Base-by-base conservation (phyloP, 2,329 filamentous ascomycete species). In the Colletotrichum spaethianum region DNA sequence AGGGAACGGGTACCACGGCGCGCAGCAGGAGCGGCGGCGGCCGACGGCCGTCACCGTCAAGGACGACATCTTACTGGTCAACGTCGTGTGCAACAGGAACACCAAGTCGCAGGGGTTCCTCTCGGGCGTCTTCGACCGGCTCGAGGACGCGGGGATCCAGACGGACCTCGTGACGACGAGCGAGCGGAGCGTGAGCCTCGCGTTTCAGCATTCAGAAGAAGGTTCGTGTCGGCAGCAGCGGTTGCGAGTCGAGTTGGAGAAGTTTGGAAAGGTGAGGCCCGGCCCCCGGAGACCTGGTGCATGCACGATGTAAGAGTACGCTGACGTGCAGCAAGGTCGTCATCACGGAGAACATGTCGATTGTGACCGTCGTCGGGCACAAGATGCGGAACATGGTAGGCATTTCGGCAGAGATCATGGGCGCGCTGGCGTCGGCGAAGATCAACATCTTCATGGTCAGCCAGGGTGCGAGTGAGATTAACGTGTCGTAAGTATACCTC, bases 331-430 rank as follows among this genome's bases (percentile, higher is more conserved):
- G 8, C 2, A 36, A 73, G 70, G 70, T 73, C 6, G 26, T 59
- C 31, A 28, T 73, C 16, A 73, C 67, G 2, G 90, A 92, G 3
- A 91, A 95, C 78, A 98, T 99, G 95, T 95, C 96, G 16, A 98
- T 99, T 79, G 88, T 99, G 72, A 97, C 94, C 78, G 85, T 99
- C 63, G 95, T 99, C 0, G 96, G 96, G 53, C 94, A 94, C 73
- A 94, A 98, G 82, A 94, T 99, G 92, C 97, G 97, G 86, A 96
- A 98, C 82, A 98, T 98, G 95, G 88, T 94, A 68, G 96, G 96
- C 73, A 94, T 99, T 74, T 79, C 67, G 16, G 67, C 61, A 11
- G 70, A 73, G 50, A 73, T 73, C 26, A 55, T 67, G 67, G 28
- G 40, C 1, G 70, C 67, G 14, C 50, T 73, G 33, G 70, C 70